Evolutionary conservation across 768 basidiomycete species (phyloP).

Genomic region (Boletus tomentosulus): DNA sequence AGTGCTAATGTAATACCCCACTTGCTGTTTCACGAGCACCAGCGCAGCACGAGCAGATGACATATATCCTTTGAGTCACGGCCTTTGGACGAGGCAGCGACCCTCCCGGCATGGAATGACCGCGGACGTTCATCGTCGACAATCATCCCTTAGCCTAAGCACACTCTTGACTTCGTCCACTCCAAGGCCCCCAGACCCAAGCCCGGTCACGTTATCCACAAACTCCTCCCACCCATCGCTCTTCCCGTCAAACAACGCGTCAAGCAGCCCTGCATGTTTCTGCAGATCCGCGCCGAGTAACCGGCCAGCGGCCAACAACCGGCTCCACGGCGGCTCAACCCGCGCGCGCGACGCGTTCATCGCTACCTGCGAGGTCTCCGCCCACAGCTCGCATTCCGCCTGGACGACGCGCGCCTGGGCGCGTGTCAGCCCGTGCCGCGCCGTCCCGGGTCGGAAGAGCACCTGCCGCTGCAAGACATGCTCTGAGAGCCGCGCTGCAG

Average conservation of each 20-base stretch:
- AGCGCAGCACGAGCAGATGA: too few species aligned
- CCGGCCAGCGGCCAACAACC: slow-evolving; percentile 64
- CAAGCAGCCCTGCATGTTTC: slow-evolving; percentile 30
- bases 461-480: slow-evolving; percentile 84
- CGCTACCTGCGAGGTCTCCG: slow-evolving; percentile 67
- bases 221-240: slow-evolving; percentile 49
- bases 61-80: too few species aligned
- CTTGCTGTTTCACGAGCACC: too few species aligned
- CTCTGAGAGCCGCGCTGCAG: slow-evolving; percentile 64
- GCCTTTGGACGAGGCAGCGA: neutral
- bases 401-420: slow-evolving; percentile 57
- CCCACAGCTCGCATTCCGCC: slow-evolving; percentile 79
- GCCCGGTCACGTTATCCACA: slow-evolving; percentile 40
- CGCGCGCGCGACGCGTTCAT: slow-evolving; percentile 45
- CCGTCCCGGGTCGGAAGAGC: slow-evolving; percentile 56
- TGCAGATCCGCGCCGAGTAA: slow-evolving; percentile 55
- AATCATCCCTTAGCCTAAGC: slow-evolving; percentile 45
- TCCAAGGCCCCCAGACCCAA: slow-evolving; percentile 59
- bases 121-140: slow-evolving; percentile 13
- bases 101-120: neutral
- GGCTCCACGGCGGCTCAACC: slow-evolving; percentile 74
- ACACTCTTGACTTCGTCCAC: slow-evolving; percentile 59
- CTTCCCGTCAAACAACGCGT: slow-evolving; percentile 14
- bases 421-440: slow-evolving; percentile 19
- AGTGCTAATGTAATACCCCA: neutral